Evolutionary conservation across 148 eudicot species (phyloP), one percentile per base, ranked within the genome.

Genomic region (Linanthus parryae): DNA sequence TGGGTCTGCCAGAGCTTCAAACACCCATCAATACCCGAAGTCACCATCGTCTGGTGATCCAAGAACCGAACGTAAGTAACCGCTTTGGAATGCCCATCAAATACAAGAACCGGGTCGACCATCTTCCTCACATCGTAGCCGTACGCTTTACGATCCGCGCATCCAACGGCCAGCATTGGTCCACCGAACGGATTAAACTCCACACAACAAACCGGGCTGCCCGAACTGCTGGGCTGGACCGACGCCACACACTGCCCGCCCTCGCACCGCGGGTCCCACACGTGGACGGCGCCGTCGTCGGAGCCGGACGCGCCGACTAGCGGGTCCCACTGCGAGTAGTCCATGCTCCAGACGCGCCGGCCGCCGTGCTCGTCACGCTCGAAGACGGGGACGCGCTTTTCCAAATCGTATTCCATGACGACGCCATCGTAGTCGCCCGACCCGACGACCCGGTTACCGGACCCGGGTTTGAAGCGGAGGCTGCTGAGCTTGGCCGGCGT

Each of bases 361-460:
- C 82, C 82, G 3, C 71, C 69, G 14, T 76, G 82, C 61, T 76
- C 82, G 53, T 76, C 82, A 1, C 82, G 71, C 25, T 76, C 82
- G 18, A 68, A 76, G 0, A 76, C 59, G 16, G 82, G 82, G 16
- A 65, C 48, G 13, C 50, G 35, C 7, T 26, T 45, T 39, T 76
- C 82, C 5, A 76, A 58, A n/a, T 76, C 82, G 18, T 76, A 76
- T 28, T 76, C 82, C 69, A 55, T 68, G 0, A 76, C 69, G 0
- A 72, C 82, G n/a, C 82, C 82, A n/a, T 76, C 82, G 45, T 76
- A 76, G 44, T 76, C 82, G 1, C 71, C 77, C 10, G 77, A 72
- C 26, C 82, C 82, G 10, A 76, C 22, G 28, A 68, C 44, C 48
- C 59, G 45, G 2, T 67, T 61, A 1, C 42, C 66, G 19, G 82